These are phyloP conservation scores for Candida sonorensis DNA, from an alignment of 805 yeast species.

Conservation along the genomic window DNA sequence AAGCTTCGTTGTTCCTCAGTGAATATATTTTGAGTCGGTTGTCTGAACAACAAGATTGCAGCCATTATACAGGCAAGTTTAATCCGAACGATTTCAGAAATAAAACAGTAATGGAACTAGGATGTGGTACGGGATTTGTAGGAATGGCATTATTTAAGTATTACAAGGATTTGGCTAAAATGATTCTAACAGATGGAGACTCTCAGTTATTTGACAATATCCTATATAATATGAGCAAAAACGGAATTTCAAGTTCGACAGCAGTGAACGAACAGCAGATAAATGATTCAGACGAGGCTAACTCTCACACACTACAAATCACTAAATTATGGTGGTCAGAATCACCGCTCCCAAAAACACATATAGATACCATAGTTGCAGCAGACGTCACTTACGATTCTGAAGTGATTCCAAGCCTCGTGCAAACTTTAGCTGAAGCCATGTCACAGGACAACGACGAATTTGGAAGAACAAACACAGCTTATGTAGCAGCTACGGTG, in stretches of 20 bases:
- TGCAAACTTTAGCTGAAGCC: conserved; percentile 39
- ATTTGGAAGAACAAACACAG: conserved; percentile 15
- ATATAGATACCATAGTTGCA: conserved; percentile 53
- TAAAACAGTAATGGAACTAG: conserved; percentile 58
- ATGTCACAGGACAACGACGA: conserved; percentile 14
- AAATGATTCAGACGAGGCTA: too few relatives aligned
- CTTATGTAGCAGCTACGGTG: conserved; percentile 63
- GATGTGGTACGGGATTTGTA: conserved; percentile 86
- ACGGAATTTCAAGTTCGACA: conserved; percentile 22
- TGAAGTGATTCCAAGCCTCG: conserved; percentile 47
- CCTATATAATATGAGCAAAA: conserved; percentile 37
- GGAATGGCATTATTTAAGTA: conserved; percentile 40
- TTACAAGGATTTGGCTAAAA: conserved; percentile 8
- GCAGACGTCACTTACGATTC: conserved; percentile 89
- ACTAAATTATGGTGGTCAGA: conserved; percentile 57
- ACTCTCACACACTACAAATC: neutral
- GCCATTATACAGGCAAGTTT: too few relatives aligned
- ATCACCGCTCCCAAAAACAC: conserved; percentile 31
- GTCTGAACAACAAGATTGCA: neutral
- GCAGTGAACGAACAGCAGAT: conserved; percentile 14
- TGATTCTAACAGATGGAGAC: conserved; percentile 66
- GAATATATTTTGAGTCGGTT: too few relatives aligned
- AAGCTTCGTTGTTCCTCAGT: conserved; percentile 52
- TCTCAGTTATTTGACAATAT: conserved; percentile 43
- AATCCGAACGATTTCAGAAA: conserved; percentile 12